Percentiles rank a stretch among this genome's conserved stretches.
phyloP scores from a whole-genome alignment of 2,329 filamentous ascomycete species.

The Macrophomina pseudophaseolina region DNA sequence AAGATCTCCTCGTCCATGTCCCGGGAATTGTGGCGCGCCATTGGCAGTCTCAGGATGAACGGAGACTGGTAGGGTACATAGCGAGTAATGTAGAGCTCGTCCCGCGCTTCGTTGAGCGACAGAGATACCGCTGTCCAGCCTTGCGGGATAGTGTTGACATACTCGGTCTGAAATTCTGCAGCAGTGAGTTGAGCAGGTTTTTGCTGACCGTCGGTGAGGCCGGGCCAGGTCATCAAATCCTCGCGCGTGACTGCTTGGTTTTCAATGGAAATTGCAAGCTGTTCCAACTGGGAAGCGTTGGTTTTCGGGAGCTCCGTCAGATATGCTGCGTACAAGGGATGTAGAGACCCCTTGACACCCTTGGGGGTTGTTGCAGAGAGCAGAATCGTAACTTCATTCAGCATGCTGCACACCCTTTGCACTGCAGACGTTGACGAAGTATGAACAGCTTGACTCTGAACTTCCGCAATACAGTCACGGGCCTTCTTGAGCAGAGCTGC shows the following conservation, averaged over 20 bases:
- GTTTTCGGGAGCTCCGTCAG: conserved; percentile 69
- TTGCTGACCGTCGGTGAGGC: conserved; percentile 35
- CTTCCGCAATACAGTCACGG: conserved; percentile 68
- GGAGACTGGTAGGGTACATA: conserved; percentile 76
- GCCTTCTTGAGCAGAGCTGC: conserved; percentile 67
- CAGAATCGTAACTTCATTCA: conserved; percentile 45
- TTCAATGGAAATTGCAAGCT: conserved; percentile 60
- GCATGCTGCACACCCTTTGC: conserved; percentile 51
- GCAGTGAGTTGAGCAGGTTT: conserved; percentile 46
- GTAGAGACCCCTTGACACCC: conserved; percentile 40
- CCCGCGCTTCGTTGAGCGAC: conserved; percentile 77
- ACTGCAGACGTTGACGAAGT: conserved; percentile 63
- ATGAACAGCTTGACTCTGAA: conserved; percentile 60
- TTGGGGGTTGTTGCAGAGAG: conserved; percentile 44
- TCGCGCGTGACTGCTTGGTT: conserved; percentile 47
- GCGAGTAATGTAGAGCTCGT: conserved; percentile 89
- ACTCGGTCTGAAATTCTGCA: conserved; percentile 73
- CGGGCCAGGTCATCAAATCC: conserved; percentile 47
- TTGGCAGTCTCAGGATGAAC: conserved; percentile 84
- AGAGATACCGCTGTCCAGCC: conserved; percentile 87
- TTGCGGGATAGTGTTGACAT: conserved; percentile 81
- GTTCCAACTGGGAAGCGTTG: conserved; percentile 69
- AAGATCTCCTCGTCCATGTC: conserved; percentile 83
- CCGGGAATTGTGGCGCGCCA: conserved; percentile 80
- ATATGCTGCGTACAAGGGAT: conserved; percentile 47